These are phyloP conservation scores for Xylaria sp. DNA, from an alignment of 2,329 filamentous ascomycete genomes.

Conservation along the genomic window DNA sequence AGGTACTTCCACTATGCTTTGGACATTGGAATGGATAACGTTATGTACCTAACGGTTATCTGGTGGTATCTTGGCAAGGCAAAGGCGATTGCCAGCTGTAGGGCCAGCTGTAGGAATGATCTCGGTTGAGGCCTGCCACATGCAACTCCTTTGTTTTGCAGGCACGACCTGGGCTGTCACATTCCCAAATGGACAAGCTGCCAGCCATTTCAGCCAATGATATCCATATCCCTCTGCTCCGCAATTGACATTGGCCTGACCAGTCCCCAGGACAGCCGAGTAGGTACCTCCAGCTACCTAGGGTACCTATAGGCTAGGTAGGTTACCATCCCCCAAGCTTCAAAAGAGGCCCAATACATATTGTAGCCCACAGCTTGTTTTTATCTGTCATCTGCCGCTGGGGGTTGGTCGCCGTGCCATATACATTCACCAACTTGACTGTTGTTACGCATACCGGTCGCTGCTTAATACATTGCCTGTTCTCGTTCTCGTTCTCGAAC, in stretches of 20 bases:
- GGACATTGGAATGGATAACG: no score
- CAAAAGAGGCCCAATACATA: background rate
- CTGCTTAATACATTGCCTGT: background rate
- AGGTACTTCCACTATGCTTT: no score
- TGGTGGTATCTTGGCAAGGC: no score
- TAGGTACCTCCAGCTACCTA: no score
- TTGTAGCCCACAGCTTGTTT: background rate
- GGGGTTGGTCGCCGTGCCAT: background rate
- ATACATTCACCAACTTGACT: background rate
- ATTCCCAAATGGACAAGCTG: conserved; percentile 30
- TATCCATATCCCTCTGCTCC: conserved; percentile 5
- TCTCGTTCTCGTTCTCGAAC: conserved; percentile 1
- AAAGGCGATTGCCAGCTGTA: no score
- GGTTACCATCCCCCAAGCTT: background rate
- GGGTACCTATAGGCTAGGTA: no score
- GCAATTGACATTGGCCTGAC: background rate
- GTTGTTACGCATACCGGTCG: background rate
- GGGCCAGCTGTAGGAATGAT: background rate
- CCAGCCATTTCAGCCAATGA: conserved; percentile 27
- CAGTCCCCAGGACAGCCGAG: background rate
- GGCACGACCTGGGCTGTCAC: conserved; percentile 12
- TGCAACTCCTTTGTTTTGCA: conserved; percentile 12
- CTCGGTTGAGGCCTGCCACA: background rate
- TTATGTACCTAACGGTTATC: no score
- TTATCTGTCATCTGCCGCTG: background rate